Evolutionary conservation across 164 flowering plant species (phyloP), one percentile per base, ranked within the genome.

Genomic region (Sextonia rubra): DNA sequence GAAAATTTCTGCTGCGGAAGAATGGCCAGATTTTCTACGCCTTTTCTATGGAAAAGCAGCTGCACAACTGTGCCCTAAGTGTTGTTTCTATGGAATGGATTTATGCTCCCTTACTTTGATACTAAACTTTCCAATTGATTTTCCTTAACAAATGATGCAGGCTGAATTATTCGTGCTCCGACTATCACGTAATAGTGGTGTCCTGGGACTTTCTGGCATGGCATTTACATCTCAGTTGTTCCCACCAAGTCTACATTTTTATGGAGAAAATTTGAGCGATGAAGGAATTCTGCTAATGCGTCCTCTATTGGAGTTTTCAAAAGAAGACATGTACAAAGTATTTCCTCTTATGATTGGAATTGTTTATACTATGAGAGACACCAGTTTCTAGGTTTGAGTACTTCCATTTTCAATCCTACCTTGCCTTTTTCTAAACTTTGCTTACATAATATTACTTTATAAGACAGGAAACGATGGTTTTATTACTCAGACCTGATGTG

Each of bases 131-230:
- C 67, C 25, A 69, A 56, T 22, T 55, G 29, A 56, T 47, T 29
- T 37, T 49, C 48, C 66, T n/a, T 65, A 17, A 12, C 37, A 27
- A 30, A 24, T 27, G 29, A n/a, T 87, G 80, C 92, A 94, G 98
- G 97, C 91, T 37, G 98, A 94, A 85, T 82, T 94, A 71, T 92
- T 94, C 77, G 78, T 92, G 76, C 84, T 94, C 44, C 83, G 98
- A 74, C 79, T 92, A 71, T 94, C 98, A 67, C 89, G 98, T 68
- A 84, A 82, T 75, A 94, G 97, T 82, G 94, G 97, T 69, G 90
- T 92, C 37, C 90, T 92, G 78, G 97, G 98, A 76, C 97, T 91
- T 76, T 90, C 97, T 77, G 97, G 97, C 66, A 92, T 89, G 92
- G 90, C 97, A 69, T 94, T 87, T 77, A 72, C 80, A 52, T 92